Evolutionary conservation across 495 filamentous ascomycete species (phyloP), one percentile per base, ranked within the genome.

Genomic region (Rhizodiscina lignyota): DNA sequence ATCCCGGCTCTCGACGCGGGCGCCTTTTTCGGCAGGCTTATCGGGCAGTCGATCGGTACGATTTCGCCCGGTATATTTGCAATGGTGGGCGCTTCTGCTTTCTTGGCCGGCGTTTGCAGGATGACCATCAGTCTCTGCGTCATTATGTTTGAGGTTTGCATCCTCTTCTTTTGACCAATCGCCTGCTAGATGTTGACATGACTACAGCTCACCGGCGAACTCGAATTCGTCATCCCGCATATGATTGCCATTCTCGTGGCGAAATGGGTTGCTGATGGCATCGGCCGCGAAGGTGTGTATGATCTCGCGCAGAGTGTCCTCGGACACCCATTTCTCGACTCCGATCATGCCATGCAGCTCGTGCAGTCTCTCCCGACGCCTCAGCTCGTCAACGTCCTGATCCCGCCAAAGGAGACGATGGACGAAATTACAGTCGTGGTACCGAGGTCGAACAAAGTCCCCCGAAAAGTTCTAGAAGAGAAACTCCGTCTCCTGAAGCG

Each of bases 51-150:
- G 21, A 50, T 68, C 17, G 41, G 18, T 21, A 18, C 44, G 20
- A 67, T 66, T 13, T 65, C 63, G 1, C 65, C 68, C 1, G 68
- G 67, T 17, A 70, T 72, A 36, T 72, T 71, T 43, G 67, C 68
- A 41, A 70, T 71, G 64, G 66, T 71, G 32, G 68, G 68, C n/a
- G 63, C 68, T 1, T 66, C 62, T 3, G 67, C 65, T 1, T 73
- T 73, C 47, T 60, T 73, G 1, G 67, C 68, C 5, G 66, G 67
- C 22, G 64, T 70, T 2, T 66, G 59, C n/a, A 48, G 67, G 27
- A 72, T 72, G 67, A 72, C 68, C 3, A 63, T 72, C 18, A 64
- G 60, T 12, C 60, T 72, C 24, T 60, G 61, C 17, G 67, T 72
- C 23, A 66, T 72, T 54, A 70, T 72, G 67, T 70, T 72, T 41